Conservation (phyloP, 2,329 filamentous ascomycete species). For the Verticillium klebahnii region DNA sequence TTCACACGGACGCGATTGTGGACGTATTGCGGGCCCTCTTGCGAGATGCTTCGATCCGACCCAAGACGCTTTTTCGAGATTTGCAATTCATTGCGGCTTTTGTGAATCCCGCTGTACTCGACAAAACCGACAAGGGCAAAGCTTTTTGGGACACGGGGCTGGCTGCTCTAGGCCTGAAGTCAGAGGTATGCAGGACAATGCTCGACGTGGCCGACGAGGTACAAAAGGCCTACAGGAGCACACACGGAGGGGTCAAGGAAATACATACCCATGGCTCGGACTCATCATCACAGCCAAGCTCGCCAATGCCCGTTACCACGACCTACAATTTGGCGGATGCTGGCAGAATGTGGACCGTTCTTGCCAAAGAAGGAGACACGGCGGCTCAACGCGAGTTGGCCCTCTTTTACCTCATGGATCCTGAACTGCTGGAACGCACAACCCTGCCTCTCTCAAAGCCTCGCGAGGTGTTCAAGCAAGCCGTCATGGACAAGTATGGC, state of each 20-base stretch:
- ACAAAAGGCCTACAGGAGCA: slow-evolving; percentile 58
- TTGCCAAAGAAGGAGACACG: slow-evolving; percentile 85
- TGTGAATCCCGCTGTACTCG: slow-evolving; percentile 55
- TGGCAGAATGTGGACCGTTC: slow-evolving; percentile 85
- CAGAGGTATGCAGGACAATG: slow-evolving; percentile 78
- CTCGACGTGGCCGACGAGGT: slow-evolving; percentile 57
- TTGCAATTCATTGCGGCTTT: slow-evolving; percentile 70
- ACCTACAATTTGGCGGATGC: slow-evolving; percentile 74
- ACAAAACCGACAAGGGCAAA: slow-evolving; percentile 61
- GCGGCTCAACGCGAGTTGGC: slow-evolving; percentile 90
- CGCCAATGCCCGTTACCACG: slow-evolving; percentile 45
- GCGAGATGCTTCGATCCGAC: slow-evolving; percentile 63
- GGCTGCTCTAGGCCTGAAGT: slow-evolving; percentile 82
- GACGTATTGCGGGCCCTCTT: slow-evolving; percentile 65
- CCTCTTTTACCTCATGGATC: slow-evolving; percentile 88
- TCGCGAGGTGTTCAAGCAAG: slow-evolving; percentile 83
- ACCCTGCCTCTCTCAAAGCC: slow-evolving; percentile 81
- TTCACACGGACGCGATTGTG: slow-evolving; percentile 38
- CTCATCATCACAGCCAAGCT: slow-evolving; percentile 23
- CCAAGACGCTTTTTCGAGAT: slow-evolving; percentile 76
- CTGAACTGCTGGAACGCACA: slow-evolving; percentile 75
- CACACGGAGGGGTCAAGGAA: slow-evolving; percentile 43
- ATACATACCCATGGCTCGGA: slow-evolving; percentile 14
- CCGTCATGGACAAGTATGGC: slow-evolving; percentile 70
- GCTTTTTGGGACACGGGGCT: slow-evolving; percentile 89